Percentiles rank a stretch among this genome's conserved stretches.
Evolutionary conservation across 768 basidiomycete species (phyloP).

Genomic region (Mycena filopes): DNA sequence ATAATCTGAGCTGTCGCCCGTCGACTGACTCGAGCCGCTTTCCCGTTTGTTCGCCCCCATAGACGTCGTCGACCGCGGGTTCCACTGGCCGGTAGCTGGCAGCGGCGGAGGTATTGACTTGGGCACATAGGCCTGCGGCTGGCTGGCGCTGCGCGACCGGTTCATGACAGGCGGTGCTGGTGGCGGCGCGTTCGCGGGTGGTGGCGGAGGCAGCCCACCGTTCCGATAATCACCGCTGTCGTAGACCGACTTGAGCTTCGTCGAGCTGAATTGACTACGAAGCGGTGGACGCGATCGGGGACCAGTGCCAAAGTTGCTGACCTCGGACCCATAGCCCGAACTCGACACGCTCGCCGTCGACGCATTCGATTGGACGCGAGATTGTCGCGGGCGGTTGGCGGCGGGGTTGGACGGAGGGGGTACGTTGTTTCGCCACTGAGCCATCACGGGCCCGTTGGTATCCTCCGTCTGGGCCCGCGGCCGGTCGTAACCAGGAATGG

Average conservation of each 20-base stretch:
- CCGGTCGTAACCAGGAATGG: slow-evolving; percentile 58
- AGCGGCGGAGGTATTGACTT: slow-evolving; percentile 67
- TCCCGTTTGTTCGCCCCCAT: slow-evolving; percentile 70
- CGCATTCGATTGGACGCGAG: slow-evolving; percentile 59
- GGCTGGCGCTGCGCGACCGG: slow-evolving; percentile 83
- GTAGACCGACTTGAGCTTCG: slow-evolving; percentile 63
- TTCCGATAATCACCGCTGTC: slow-evolving; percentile 56
- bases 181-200: slow-evolving; percentile 27
- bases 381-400: slow-evolving; percentile 41
- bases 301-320: slow-evolving; percentile 47
- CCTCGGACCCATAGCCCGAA: slow-evolving; percentile 53
- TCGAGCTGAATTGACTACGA: slow-evolving; percentile 78
- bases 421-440: slow-evolving; percentile 68
- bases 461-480: slow-evolving; percentile 79
- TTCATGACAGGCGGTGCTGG: slow-evolving; percentile 47
- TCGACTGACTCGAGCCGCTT: slow-evolving; percentile 87
- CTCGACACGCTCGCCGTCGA: slow-evolving; percentile 55
- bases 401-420: slow-evolving; percentile 49
- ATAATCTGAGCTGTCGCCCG: slow-evolving; percentile 81
- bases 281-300: slow-evolving; percentile 54
- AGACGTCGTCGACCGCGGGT: slow-evolving; percentile 53
- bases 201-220: slow-evolving; percentile 43
- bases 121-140: slow-evolving; percentile 77
- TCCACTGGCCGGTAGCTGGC: slow-evolving; percentile 59
- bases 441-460: slow-evolving; percentile 67